Evolutionary conservation across 768 basidiomycete genomes (phyloP), one percentile per base, ranked within the genome.

Genomic region (Leccinum longicurvipes): DNA sequence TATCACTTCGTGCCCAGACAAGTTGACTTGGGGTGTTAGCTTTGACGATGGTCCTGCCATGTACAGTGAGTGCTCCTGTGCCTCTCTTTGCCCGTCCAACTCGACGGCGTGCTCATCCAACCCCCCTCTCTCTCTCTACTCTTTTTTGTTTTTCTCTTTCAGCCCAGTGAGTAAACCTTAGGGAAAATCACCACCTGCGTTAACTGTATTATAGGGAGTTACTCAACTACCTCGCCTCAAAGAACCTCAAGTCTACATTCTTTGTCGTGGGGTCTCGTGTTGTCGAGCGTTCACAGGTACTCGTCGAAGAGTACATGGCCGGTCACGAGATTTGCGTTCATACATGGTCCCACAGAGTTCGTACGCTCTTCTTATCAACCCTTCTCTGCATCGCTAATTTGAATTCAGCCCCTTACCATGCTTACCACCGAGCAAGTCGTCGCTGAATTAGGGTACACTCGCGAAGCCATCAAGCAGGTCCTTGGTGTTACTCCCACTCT

Each of bases 371-470:
- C 19, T 31, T 52, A 25, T 39, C 21, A 8, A 9, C 6, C 28
- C 23, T 21, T 39, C 6, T 60, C 17, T 45, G 27, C 50, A 17
- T 67, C 24, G 63, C 59, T 69, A 31, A 56, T 29, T 52, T 15
- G 56, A 46, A 4, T 34, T 52, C 56, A 86, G 86, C 78, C 78
- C 24, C 77, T 85, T 53, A 91, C 91, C 0, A 75, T 79, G 36
- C 75, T 91, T 59, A 86, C 90, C 42, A 97, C 82, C 63, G 85
- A 81, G 66, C 79, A 96, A 76, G 80, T 96, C 51, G 92, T 98
- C 15, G 95, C 93, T 21, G 94, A 98, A 73, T 77, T 98, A 34
- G 94, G 92, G 50, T 98, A 91, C 88, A 89, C 93, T 52, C 87
- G 87, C 53, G 84, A 90, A 72, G 84, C 86, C 50, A 95, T 98